Base-by-base conservation (phyloP, 1,139 yeast species). In the Yamadazyma buinensis region DNA sequence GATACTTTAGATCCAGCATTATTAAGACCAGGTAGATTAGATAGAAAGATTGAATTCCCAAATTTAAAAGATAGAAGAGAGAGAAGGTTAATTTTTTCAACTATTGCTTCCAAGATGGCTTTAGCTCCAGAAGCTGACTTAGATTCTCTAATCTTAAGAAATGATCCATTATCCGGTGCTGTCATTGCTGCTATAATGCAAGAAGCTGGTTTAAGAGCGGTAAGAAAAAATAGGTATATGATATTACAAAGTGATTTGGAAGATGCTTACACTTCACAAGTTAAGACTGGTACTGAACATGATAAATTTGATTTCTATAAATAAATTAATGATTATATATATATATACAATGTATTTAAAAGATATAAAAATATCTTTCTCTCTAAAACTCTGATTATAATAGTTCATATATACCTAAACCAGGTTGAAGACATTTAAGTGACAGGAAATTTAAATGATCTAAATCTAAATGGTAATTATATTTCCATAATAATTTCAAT, bases 151-250 rank as follows among this genome's bases (percentile, higher is more conserved):
- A 92, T 94, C 50, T 80, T 88, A 51, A 84, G 98, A 61, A 94
- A 94, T 57, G 98, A 92, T 58, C 96, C 98, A 28, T 72, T 94
- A 42, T 85, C 96, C 27, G 99, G 99, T 52, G 98, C 99, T 7
- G 79, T 90, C 40, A 94, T 94, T 57, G 97, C 98, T 22, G 98
- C 98, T 19, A 92, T 94, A 49, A 92, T 94, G 98, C 98, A 94
- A 74, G 99, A 94, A 65, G 99, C 99, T 20, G 99, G 99, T 46
- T 75, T 94, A 49, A 79, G 97, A 51, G 99, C 99, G 1, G 97
- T 94, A 33, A 83, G 99, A 67, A 92, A 92, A 71, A 92, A 92
- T 63, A 80, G 99, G 64, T 92, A 92, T 61, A 95, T 94, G 66
- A 92, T 94, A 48, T 71, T 94, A 54, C 97, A 92, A 65, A 79